Evolutionary conservation across 169 alveolate genomes (phyloP).

Genomic region (Plasmodium gallinaceum): DNA sequence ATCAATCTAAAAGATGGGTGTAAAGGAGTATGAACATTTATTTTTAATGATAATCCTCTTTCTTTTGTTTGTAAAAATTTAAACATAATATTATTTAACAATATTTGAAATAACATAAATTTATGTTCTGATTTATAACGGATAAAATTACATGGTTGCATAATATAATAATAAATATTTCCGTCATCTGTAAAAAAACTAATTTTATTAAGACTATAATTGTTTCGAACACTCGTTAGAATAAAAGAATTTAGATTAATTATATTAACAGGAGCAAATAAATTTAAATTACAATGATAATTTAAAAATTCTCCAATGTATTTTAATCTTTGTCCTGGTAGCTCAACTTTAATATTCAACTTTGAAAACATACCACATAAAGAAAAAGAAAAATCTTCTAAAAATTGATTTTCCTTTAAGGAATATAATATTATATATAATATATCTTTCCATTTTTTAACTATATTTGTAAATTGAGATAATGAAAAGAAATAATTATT

Average conservation of each 20-base stretch:
- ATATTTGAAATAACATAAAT: constrained; percentile 63
- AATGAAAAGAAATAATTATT: constrained; percentile 21
- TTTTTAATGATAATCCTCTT: constrained; percentile 44
- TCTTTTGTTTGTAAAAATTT: constrained; percentile 52
- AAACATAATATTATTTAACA: constrained; percentile 64
- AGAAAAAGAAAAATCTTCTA: constrained; percentile 45
- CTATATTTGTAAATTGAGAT: constrained; percentile 22
- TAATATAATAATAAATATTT: constrained; percentile 47
- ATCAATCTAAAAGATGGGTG: constrained; percentile 61
- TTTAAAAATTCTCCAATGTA: constrained; percentile 52
- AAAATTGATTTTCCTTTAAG: constrained; percentile 35
- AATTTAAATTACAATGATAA: constrained; percentile 23
- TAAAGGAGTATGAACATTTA: constrained; percentile 33
- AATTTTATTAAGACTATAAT: constrained; percentile 30
- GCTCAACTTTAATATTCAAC: constrained; percentile 31
- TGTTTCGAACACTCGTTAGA: constrained; percentile 1
- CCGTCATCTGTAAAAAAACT: constrained; percentile 70
- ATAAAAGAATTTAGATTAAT: constrained; percentile 21
- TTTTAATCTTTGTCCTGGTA: constrained; percentile 61
- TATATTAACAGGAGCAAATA: constrained; percentile 29
- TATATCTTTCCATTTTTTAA: constrained; percentile 65
- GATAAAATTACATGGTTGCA: constrained; percentile 44
- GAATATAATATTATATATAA: constrained; percentile 36
- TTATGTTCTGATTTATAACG: constrained; percentile 56
- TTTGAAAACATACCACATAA: constrained; percentile 36